Base-by-base conservation (phyloP, 192 early-diverging fungal species). In the Backusella tarrabulga region DNA sequence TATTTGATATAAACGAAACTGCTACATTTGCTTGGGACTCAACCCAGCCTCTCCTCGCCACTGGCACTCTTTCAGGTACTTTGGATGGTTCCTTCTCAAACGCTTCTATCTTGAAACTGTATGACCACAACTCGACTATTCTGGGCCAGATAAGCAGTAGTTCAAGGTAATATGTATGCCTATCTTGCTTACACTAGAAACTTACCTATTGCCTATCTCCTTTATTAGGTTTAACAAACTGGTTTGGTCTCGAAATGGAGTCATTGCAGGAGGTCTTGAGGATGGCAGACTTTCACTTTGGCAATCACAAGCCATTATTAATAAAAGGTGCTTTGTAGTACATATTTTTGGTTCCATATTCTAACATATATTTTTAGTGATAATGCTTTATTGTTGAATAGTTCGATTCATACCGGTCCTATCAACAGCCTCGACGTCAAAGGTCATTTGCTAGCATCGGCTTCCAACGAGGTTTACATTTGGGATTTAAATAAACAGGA, bases 371-470 rank as follows among this genome's bases (percentile, higher is more conserved):
- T 6, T 21, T 23, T 21, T 32, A 63, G 56, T 7, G 67, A 68
- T 8, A 68, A 34, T 34, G 14, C 67, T n/a, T 32, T 68, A 14
- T 35, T 68, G 15, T n/a, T 68, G 11, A 81, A 87, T 50, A 90
- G 89, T 60, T 84, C 91, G 34, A 90, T 89, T 34, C 98, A 98
- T 75, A 89, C 91, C 34, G 96, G 96, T 8, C 90, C 94, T 36
- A 93, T 99, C 8, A 88, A 93, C 60, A 95, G 96, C 0, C 87
- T 99, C 26, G 93, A 96, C 71, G 97, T 98, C 77, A 99, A 97
- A 79, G 71, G 84, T 63, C 93, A 97, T 80, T 87, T 98, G 73
- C 84, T 99, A 72, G 96, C 95, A 3, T 93, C 94, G 40, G 97
- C 95, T 12, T 92, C n/a, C 1, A 41, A 94, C 60, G 96, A 99